Evolutionary conservation across 1,284 basidiomycete species (phyloP).

Genomic region (Malassezia globosa): DNA sequence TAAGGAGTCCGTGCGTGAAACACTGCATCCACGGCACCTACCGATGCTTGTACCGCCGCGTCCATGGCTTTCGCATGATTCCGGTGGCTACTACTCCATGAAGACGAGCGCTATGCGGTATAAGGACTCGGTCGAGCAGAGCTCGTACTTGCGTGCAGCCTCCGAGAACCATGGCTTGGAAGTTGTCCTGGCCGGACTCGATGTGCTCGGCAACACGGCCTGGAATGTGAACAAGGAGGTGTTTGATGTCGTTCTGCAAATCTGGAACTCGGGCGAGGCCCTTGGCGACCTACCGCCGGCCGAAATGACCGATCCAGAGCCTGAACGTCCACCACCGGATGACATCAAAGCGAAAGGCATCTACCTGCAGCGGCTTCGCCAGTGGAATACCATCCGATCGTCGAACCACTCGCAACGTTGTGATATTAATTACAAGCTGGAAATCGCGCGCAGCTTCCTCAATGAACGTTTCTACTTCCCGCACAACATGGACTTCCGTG

Average conservation of each 20-base stretch:
- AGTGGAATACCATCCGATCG: conserved; percentile 48
- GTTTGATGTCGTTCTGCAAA: conserved; percentile 61
- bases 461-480: conserved; percentile 82
- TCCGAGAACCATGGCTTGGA: conserved; percentile 67
- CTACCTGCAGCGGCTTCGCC: conserved; percentile 57
- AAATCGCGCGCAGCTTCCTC: conserved; percentile 83
- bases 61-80: conserved; percentile 68
- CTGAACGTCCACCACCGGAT: conserved; percentile 57
- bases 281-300: conserved; percentile 49
- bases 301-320: conserved; percentile 47
- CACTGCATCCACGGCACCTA: conserved; percentile 80
- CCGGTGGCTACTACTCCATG: conserved; percentile 65
- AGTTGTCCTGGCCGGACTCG: conserved; percentile 73
- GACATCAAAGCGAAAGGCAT: conserved; percentile 59
- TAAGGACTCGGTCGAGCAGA: conserved; percentile 81
- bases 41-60: conserved; percentile 89
- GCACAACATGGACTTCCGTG: conserved; percentile 96
- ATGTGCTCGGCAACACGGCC: conserved; percentile 78
- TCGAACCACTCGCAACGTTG: conserved; percentile 70
- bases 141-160: conserved; percentile 66
- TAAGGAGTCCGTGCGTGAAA: conserved; percentile 63
- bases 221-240: conserved; percentile 77
- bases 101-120: conserved; percentile 61
- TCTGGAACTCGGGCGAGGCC: conserved; percentile 63
- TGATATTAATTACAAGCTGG: conserved; percentile 90